These are phyloP conservation scores for Cadophora malorum DNA, from an alignment of 2,329 filamentous ascomycete species.

Conservation along the genomic window DNA sequence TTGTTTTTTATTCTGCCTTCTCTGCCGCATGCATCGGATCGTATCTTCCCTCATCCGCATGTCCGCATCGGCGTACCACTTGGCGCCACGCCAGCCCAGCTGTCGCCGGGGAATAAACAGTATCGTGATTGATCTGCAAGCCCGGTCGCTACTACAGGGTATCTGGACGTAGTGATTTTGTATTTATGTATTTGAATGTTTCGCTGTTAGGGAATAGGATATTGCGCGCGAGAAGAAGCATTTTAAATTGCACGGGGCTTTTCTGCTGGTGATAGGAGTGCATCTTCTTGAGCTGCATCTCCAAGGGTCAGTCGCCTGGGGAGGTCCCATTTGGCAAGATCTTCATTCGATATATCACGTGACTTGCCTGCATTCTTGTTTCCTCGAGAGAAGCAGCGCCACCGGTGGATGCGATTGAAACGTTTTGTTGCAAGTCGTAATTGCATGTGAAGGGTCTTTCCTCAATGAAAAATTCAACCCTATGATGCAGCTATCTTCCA, in stretches of 20 bases:
- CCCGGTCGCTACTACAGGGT: no score
- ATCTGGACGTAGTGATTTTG: no score
- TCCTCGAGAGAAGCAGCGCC: not conserved
- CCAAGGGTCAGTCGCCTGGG: not conserved
- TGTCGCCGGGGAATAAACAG: not conserved
- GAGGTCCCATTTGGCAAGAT: not conserved
- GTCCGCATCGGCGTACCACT: not conserved
- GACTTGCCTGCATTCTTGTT: not conserved
- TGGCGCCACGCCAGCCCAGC: not conserved
- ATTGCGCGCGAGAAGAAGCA: no score
- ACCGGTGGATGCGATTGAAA: not conserved
- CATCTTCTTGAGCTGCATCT: no score
- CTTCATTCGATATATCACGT: not conserved
- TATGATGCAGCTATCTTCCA: no score
- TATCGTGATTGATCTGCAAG: no score
- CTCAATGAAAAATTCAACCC: no score
- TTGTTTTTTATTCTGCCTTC: not conserved
- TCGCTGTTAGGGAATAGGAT: no score
- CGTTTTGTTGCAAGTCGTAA: slow-evolving; percentile 3
- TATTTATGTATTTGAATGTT: no score
- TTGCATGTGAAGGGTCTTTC: not conserved
- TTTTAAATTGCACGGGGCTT: no score
- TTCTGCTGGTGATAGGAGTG: no score
- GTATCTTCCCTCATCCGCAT: slow-evolving; percentile 2
- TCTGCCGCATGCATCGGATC: not conserved